phyloP scores from a whole-genome alignment of 305 asterid species.

The Coffea humblotiana region DNA sequence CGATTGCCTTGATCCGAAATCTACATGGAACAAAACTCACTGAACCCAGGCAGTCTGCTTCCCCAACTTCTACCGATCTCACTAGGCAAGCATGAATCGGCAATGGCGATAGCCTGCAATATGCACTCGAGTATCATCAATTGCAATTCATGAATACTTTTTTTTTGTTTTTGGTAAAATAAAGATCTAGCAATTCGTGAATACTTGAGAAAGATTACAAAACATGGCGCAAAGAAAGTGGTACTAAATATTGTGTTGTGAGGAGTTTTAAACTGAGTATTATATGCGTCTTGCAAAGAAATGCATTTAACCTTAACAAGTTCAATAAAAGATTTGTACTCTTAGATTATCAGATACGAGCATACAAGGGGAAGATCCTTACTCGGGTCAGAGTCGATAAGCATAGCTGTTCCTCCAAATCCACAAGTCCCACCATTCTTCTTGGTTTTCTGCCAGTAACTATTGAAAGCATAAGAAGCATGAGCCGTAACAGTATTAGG shows the following conservation, averaged over 20 bases:
- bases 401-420: slow-evolving; percentile 92
- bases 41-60: not conserved
- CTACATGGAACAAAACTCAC: not conserved
- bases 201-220: no score
- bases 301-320: not conserved
- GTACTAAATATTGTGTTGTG: no score
- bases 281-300: not conserved
- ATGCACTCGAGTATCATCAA: not conserved
- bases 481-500: slow-evolving; percentile 75
- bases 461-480: slow-evolving; percentile 89
- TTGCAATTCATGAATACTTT: not conserved
- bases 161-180: no score
- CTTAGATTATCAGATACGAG: not conserved
- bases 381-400: slow-evolving; percentile 86
- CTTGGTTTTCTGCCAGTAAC: slow-evolving; percentile 90
- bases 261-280: no score
- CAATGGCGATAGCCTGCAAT: slow-evolving; percentile 82
- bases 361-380: slow-evolving; percentile 20
- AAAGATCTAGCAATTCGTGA: no score
- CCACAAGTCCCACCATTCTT: slow-evolving; percentile 73
- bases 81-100: slow-evolving; percentile 53
- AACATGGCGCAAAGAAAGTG: no score
- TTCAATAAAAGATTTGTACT: not conserved
- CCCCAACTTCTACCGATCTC: not conserved
- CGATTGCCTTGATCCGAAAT: not conserved